Evolutionary conservation across 106 monocot genomes (phyloP).

Genomic region (Allium cepa): DNA sequence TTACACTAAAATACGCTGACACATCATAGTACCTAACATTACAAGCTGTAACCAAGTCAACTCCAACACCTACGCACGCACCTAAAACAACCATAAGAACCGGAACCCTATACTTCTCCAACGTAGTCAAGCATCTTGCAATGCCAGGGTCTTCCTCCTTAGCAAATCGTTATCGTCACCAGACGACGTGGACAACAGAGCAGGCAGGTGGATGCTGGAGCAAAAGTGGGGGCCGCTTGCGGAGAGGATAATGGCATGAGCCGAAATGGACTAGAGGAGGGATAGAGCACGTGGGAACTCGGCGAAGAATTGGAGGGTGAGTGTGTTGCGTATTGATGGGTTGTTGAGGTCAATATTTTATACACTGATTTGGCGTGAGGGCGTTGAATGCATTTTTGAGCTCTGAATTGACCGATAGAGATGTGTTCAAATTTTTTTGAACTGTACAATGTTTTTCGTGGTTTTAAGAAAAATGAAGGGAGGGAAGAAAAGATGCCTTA

Average conservation of each 20-base stretch:
- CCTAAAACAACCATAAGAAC: constrained; percentile 83
- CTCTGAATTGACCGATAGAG: constrained; percentile 32
- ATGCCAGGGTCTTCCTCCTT: constrained; percentile 43
- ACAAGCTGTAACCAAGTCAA: constrained; percentile 74
- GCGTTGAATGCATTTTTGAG: constrained; percentile 44
- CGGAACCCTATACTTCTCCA: constrained; percentile 81
- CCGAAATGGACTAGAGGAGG: constrained; percentile 53
- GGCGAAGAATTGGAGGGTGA: constrained; percentile 53
- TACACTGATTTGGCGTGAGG: constrained; percentile 32
- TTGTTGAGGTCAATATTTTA: constrained; percentile 80
- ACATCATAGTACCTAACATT: constrained; percentile 67
- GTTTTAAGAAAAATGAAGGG: too few species aligned
- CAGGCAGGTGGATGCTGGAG: constrained; percentile 65
- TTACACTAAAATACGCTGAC: constrained; percentile 65
- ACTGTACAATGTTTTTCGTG: too few species aligned
- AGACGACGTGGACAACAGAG: constrained; percentile 21
- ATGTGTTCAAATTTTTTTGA: too few species aligned
- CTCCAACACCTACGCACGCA: constrained; percentile 81
- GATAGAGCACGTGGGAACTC: constrained; percentile 80
- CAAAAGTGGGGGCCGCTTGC: constrained; percentile 76
- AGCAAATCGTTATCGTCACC: constrained; percentile 23
- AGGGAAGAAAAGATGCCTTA: too few species aligned
- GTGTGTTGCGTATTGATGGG: constrained; percentile 67
- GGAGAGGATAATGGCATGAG: constrained; percentile 53
- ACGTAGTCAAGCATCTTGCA: constrained; percentile 60